Evolutionary conservation across 208 protist genomes (phyloP).

Genomic region (Acanthamoeba triangularis): DNA sequence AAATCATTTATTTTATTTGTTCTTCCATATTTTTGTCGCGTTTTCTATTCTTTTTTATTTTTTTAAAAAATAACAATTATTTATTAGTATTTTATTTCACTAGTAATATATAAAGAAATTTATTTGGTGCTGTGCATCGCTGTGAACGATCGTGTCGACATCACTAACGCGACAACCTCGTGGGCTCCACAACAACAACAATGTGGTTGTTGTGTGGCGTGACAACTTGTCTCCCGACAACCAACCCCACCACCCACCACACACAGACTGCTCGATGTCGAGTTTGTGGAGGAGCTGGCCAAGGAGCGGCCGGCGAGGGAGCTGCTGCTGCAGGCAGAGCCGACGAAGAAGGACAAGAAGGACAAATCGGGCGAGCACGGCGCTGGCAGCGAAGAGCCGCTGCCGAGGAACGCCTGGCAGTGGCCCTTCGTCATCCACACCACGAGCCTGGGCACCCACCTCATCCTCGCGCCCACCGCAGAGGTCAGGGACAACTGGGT

Average conservation of each 20-base stretch:
- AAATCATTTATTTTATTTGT: not conserved
- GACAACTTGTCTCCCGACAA: too few relatives aligned
- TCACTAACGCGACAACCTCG: too few relatives aligned
- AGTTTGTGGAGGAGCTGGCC: slow-evolving; percentile 44
- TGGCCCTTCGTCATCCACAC: slow-evolving; percentile 59
- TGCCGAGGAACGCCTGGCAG: not conserved
- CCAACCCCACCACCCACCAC: too few relatives aligned
- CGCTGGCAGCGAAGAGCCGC: not conserved
- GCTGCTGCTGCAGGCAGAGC: not conserved
- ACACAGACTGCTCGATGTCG: not conserved
- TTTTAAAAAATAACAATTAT: too few relatives aligned
- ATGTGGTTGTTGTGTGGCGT: too few relatives aligned
- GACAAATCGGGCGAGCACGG: not conserved
- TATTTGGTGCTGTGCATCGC: too few relatives aligned
- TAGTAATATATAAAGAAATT: too few relatives aligned
- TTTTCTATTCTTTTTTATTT: not conserved
- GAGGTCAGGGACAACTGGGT: slow-evolving; percentile 21
- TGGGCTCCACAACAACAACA: too few relatives aligned
- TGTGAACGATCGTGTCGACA: not conserved
- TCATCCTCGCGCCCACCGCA: slow-evolving; percentile 31
- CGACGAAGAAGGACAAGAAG: slow-evolving; percentile 5
- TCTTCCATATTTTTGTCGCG: not conserved
- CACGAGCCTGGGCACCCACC: not conserved
- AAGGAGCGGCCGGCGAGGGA: not conserved
- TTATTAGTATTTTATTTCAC: too few relatives aligned